A percentile compares a stretch with the other conserved stretches of the same genome.
Evolutionary conservation across 148 eudicot species (phyloP).

Genomic region (Salicornia ramosissima): DNA sequence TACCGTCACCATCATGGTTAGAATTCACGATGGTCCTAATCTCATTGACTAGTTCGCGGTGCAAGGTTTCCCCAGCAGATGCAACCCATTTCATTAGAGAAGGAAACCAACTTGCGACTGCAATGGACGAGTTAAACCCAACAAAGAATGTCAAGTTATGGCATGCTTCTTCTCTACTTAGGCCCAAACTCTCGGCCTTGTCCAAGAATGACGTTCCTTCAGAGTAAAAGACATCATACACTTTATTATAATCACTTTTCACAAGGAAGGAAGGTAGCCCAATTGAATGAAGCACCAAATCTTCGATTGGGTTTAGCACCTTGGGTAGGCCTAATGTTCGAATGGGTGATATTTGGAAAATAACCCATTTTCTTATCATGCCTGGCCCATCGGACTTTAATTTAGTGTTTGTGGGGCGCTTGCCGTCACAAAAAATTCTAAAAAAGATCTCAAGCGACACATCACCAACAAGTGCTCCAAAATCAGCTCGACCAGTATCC

Average conservation of each 20-base stretch:
- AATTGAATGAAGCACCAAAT: constrained; percentile 41
- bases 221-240: constrained; percentile 39
- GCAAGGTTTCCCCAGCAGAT: constrained; percentile 42
- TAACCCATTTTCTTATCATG: constrained; percentile 38
- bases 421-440: constrained; percentile 35
- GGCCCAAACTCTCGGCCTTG: constrained; percentile 43
- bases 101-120: constrained; percentile 45
- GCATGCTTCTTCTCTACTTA: constrained; percentile 56
- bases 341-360: constrained; percentile 44
- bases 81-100: constrained; percentile 49
- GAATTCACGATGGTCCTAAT: constrained; percentile 40
- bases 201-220: constrained; percentile 34
- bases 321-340: constrained; percentile 37
- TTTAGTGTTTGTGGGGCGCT: constrained; percentile 22
- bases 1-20: constrained; percentile 19
- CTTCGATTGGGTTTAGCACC: constrained; percentile 45
- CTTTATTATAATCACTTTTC: constrained; percentile 38
- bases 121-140: constrained; percentile 55
- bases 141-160: constrained; percentile 55
- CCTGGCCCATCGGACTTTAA: constrained; percentile 36
- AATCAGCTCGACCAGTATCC: constrained; percentile 15
- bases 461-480: constrained; percentile 31
- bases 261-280: constrained; percentile 38
- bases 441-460: constrained; percentile 49
- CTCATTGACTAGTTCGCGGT: constrained; percentile 40